Conservation (phyloP, 768 basidiomycete genomes). For the Pilatotrama ljubarskyi region DNA sequence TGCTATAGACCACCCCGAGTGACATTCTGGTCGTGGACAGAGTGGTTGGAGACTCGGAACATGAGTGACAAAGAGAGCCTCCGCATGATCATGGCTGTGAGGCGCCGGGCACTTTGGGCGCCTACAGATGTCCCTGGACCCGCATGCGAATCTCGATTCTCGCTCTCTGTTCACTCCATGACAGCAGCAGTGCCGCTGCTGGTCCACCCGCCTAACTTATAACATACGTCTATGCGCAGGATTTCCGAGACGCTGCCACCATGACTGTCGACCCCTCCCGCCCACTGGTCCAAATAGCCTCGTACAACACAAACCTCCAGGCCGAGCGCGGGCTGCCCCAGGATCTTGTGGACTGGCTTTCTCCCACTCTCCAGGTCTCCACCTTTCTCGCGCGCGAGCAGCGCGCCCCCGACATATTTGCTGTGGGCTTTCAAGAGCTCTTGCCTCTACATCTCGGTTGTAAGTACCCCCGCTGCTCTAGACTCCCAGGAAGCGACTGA, state of each 20-base stretch:
- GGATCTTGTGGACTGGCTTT: constrained; percentile 90
- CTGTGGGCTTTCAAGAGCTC: constrained; percentile 92
- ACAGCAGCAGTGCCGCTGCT: background rate
- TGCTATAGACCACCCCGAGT: no score
- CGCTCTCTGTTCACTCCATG: background rate
- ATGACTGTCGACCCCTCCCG: constrained; percentile 23
- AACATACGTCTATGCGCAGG: background rate
- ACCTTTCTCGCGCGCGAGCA: constrained; percentile 61
- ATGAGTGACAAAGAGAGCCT: no score
- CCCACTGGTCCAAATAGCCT: constrained; percentile 75
- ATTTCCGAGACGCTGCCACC: background rate
- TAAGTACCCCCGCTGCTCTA: constrained; percentile 41
- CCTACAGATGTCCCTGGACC: no score
- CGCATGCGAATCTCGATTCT: background rate
- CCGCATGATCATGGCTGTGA: no score
- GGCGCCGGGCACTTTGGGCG: no score
- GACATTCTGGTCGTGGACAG: no score
- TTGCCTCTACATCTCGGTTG: constrained; percentile 85
- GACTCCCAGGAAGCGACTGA: background rate
- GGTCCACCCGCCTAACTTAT: background rate
- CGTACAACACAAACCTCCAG: constrained; percentile 92
- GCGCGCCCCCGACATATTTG: constrained; percentile 84
- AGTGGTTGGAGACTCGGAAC: no score
- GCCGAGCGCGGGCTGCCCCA: constrained; percentile 71
- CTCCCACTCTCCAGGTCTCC: constrained; percentile 77